Base-by-base conservation (phyloP, 2,329 filamentous ascomycete species). In the Talaromyces pinophilus region DNA sequence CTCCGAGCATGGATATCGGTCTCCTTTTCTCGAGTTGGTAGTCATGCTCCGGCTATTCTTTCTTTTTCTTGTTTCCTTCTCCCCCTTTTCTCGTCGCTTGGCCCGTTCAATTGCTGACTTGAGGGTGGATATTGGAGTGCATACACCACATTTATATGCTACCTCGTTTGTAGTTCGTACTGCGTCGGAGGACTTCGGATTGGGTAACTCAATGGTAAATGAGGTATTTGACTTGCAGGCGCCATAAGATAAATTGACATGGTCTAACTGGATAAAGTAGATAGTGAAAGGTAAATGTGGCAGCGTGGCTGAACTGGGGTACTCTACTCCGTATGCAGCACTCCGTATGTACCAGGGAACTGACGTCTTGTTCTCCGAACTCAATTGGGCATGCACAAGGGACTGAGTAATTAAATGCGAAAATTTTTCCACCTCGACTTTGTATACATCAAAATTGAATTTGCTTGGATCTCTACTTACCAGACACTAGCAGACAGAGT, bases 191-290 rank as follows among this genome's bases (percentile, higher is more conserved):
- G n/a, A 59, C 55, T 44, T 40, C 33, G 55, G 55, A 40, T 59
- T 19, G 50, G 50, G 28, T 35, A n/a, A 55, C 4, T 55, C 52
- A 55, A 35, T 38, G 33, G n/a, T 25, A 19, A 25, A 57, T 40
- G 54, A 57, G 33, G 11, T 38, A 57, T 38, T 57, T 38, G 54
- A 38, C 54, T 57, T 57, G 54, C 52, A 55, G 52, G n/a, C 52
- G 52, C 52, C 52, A 35, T 55, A n/a, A 55, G 54, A 57, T 40
- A 38, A 57, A 40, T 40, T 10, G 33, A 15, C 54, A 35, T 19
- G 10, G 54, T 57, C 54, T 57, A 57, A 57, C 54, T 57, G 54
- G 54, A 57, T 57, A 8, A 22, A 57, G 54, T 38, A 57, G 54
- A 57, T 57, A 57, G 54, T 57, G 30, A 25, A 22, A 22, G n/a